Conservation (phyloP, 2,329 filamentous ascomycete genomes). For the Aureobasidium sp. region DNA sequence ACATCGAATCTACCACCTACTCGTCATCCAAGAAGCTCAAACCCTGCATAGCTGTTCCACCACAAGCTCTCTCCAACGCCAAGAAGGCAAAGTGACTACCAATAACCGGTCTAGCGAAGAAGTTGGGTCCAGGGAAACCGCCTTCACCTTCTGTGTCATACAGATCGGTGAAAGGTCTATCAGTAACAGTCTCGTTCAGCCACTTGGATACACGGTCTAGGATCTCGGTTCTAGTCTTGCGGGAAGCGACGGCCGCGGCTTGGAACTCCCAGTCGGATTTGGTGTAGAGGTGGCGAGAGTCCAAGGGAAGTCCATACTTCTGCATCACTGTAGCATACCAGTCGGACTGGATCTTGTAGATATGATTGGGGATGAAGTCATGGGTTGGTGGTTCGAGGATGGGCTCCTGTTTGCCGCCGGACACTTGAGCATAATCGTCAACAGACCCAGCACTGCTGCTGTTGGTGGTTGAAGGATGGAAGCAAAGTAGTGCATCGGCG, state of each 20-base stretch:
- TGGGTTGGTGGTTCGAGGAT: constrained; percentile 17
- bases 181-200: constrained; percentile 73
- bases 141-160: constrained; percentile 73
- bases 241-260: constrained; percentile 67
- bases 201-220: constrained; percentile 67
- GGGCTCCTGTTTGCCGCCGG: constrained; percentile 14
- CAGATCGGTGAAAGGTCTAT: constrained; percentile 70
- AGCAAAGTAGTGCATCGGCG: constrained; percentile 70
- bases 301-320: constrained; percentile 72
- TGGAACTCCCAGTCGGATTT: constrained; percentile 93
- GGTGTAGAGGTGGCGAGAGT: constrained; percentile 73
- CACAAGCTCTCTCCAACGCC: constrained; percentile 71
- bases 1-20: neutral
- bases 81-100: constrained; percentile 81
- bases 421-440: neutral
- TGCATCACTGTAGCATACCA: constrained; percentile 77
- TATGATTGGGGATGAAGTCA: constrained; percentile 59
- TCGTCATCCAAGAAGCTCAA: constrained; percentile 28
- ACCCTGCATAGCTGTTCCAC: constrained; percentile 54
- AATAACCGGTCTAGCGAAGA: constrained; percentile 78
- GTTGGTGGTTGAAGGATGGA: constrained; percentile 51
- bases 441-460: constrained; percentile 11
- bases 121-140: constrained; percentile 63
- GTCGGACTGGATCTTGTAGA: constrained; percentile 70
- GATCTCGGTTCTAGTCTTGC: constrained; percentile 60